Base-by-base conservation (phyloP, 2,329 filamentous ascomycete species). In the Colletotrichum tamarilloi region DNA sequence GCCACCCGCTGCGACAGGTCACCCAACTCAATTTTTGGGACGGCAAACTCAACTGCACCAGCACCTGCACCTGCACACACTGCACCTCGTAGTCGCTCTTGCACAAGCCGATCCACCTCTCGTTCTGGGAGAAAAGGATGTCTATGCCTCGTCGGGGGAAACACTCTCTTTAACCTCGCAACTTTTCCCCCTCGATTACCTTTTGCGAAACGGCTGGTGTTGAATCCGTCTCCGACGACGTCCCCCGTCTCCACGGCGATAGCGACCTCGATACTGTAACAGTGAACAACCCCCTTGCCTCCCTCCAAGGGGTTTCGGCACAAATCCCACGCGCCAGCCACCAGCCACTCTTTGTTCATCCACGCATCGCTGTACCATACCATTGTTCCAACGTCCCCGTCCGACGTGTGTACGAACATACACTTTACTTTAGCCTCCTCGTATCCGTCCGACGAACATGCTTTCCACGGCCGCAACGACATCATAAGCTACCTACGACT, bases 1-100 rank as follows among this genome's bases (percentile, higher is more conserved):
- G 60, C 60, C 69, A 68, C 64, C 65, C 58, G 69, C 64, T 72
- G 69, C 64, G 69, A 72, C 65, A 73, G 70, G 66, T 64, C 66
- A 69, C 9, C 53, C 70, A 70, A 73, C 70, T 73, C 70, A 62
- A 63, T 49, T 60, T 67, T 70, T 56, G 67, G 70, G 60, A 73
- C 70, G 70, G 70, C 46, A 70, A 73, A 73, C 70, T 73, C 46
- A 67, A 49, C 19, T 22, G 42, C 42, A 46, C 42, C 19, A n/a
- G 42, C 16, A n/a, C 42, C 42, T 49, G 42, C 42, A 49, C 42
- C 42, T 22, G 19, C 42, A 53, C 49, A 55, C 30, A 12, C 24
- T 24, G 56, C 42, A 53, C 49, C 64, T 46, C 14, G 22, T 22
- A 42, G 22, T 55, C 42, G 32, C 38, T 62, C 24, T 28, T 42